Evolutionary conservation across 345 rosid species (phyloP).

Genomic region (Lagerstroemia speciosa): DNA sequence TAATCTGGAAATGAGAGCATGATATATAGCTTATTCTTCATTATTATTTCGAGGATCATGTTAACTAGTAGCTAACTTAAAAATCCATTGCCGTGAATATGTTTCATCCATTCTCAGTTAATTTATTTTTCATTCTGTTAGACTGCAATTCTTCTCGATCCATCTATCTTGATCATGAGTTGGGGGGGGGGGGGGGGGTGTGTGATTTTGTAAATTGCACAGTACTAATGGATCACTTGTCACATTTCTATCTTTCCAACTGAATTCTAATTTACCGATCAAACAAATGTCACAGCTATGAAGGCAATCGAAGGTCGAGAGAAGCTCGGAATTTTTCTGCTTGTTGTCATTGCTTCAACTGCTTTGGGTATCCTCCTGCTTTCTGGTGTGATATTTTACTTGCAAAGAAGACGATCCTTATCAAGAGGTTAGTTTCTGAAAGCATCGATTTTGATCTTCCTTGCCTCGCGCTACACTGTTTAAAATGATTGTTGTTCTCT

Average conservation of each 20-base stretch:
- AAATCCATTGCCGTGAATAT: not conserved
- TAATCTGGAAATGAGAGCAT: not conserved
- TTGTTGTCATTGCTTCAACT: conserved; percentile 14
- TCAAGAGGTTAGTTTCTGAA: conserved; percentile 14
- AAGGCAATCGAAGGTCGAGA: conserved; percentile 7
- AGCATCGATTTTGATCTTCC: not conserved
- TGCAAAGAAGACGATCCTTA: conserved; percentile 8
- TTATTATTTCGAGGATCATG: not conserved
- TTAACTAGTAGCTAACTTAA: not conserved
- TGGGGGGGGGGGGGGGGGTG: too few relatives aligned
- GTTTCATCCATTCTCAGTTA: not conserved
- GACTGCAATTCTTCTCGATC: not conserved
- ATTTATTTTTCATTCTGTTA: not conserved
- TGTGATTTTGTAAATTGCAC: too few relatives aligned
- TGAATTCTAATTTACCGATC: not conserved
- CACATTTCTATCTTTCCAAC: not conserved
- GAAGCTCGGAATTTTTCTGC: conserved; percentile 14
- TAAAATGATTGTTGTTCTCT: not conserved
- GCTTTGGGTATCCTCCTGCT: conserved; percentile 13
- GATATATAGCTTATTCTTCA: not conserved
- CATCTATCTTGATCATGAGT: not conserved
- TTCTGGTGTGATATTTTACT: conserved; percentile 6
- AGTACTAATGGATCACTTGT: too few relatives aligned
- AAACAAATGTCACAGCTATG: conserved; percentile 17
- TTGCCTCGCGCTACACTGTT: not conserved